These are phyloP conservation scores for Neophaeococcomyces mojaviensis DNA, from an alignment of 2,329 filamentous ascomycete genomes.

Conservation along the genomic window DNA sequence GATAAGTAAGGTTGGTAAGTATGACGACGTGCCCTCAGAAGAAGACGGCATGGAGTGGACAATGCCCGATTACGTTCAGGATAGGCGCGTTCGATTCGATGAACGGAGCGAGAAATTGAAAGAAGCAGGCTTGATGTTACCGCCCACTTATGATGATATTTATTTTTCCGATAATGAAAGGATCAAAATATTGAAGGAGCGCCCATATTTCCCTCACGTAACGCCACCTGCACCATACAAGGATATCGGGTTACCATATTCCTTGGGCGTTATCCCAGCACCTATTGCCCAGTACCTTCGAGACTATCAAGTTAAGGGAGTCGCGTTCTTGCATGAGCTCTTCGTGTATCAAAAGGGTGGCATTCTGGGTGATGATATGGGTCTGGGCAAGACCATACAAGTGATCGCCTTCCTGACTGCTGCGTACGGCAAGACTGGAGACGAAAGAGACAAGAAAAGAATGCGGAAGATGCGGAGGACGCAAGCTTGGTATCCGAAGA, in stretches of 20 bases:
- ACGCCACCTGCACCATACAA: slow-evolving; percentile 63
- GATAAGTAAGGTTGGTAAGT: slow-evolving; percentile 29
- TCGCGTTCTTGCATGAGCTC: slow-evolving; percentile 73
- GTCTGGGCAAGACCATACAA: slow-evolving; percentile 92
- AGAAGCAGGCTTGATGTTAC: slow-evolving; percentile 63
- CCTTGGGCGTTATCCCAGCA: slow-evolving; percentile 74
- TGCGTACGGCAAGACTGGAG: slow-evolving; percentile 89
- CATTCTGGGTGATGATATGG: slow-evolving; percentile 95
- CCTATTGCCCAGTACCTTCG: slow-evolving; percentile 85
- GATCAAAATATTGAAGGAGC: slow-evolving; percentile 56
- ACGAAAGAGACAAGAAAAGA: slow-evolving; percentile 73
- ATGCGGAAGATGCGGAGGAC: slow-evolving; percentile 76
- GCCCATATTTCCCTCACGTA: slow-evolving; percentile 57
- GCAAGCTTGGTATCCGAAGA: slow-evolving; percentile 68
- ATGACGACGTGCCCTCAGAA: slow-evolving; percentile 43
- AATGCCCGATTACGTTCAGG: slow-evolving; percentile 65
- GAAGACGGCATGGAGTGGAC: slow-evolving; percentile 50
- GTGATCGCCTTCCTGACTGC: slow-evolving; percentile 86
- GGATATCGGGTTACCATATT: slow-evolving; percentile 67
- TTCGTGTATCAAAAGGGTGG: slow-evolving; percentile 89
- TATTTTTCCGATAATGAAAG: slow-evolving; percentile 66
- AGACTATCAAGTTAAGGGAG: slow-evolving; percentile 83
- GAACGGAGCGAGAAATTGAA: slow-evolving; percentile 51
- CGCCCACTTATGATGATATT: slow-evolving; percentile 68
- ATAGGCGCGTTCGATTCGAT: slow-evolving; percentile 64